Conservation (phyloP, 768 basidiomycete species). For the Podaxis mareebaensis region DNA sequence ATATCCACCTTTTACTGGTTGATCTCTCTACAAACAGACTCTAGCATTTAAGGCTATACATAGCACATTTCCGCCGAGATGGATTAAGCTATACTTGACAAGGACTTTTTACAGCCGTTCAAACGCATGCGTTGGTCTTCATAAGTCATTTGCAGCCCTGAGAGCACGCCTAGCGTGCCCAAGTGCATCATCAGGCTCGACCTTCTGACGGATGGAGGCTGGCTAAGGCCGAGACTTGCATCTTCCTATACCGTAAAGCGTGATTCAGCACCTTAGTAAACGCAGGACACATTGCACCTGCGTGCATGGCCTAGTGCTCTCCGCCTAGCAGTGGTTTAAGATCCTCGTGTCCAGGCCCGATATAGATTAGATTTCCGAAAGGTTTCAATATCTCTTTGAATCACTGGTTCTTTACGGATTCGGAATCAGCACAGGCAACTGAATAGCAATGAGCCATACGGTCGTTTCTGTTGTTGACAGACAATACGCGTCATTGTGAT, state of each 20-base stretch:
- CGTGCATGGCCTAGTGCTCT: background rate
- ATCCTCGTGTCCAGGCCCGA: background rate
- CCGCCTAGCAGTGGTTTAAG: background rate
- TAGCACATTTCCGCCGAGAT: background rate
- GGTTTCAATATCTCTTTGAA: background rate
- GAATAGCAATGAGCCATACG: background rate
- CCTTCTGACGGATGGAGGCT: background rate
- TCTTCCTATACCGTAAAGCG: background rate
- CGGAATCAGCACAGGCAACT: background rate
- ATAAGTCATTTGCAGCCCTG: background rate
- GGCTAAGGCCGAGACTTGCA: background rate
- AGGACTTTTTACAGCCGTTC: background rate
- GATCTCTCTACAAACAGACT: background rate
- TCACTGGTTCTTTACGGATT: background rate
- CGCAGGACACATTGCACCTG: background rate
- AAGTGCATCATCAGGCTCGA: background rate
- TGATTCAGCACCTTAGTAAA: background rate
- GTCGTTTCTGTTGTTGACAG: background rate
- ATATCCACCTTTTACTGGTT: background rate
- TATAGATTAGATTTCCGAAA: constrained; percentile 3
- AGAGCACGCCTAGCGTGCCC: background rate
- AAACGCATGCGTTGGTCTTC: background rate
- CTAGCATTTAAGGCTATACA: background rate
- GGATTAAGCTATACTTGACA: background rate
- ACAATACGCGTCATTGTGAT: constrained; percentile 4